phyloP scores from a whole-genome alignment of 2,329 filamentous ascomycete genomes.

The Capronia coronata region DNA sequence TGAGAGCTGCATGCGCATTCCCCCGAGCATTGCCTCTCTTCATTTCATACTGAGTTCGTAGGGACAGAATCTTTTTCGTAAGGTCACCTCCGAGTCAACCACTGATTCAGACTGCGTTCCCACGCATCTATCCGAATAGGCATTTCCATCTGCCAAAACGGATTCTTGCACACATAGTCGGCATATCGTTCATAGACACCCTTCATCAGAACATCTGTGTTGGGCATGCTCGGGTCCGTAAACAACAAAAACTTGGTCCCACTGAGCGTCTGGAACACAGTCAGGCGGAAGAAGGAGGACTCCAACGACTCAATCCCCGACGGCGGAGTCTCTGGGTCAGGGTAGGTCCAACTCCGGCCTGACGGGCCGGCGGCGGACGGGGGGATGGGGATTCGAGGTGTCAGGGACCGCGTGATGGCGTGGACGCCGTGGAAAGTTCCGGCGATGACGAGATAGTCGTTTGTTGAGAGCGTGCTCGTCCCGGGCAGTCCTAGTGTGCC shows the following conservation, averaged over 20 bases:
- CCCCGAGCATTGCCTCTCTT: too few relatives aligned
- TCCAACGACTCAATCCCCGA: conserved; percentile 86
- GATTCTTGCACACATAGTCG: conserved; percentile 99
- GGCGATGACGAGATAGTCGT: conserved; percentile 93
- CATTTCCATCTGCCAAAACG: conserved; percentile 98
- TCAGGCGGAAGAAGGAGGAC: conserved; percentile 86
- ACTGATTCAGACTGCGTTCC: conserved; percentile 75
- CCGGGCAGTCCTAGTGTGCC: conserved; percentile 38
- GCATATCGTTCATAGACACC: conserved; percentile 91
- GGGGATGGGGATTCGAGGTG: conserved; percentile 36
- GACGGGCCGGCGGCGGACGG: conserved; percentile 30
- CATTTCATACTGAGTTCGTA: too few relatives aligned
- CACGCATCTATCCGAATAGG: conserved; percentile 92
- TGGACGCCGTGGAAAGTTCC: conserved; percentile 90
- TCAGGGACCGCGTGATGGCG: conserved; percentile 55
- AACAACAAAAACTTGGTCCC: conserved; percentile 95
- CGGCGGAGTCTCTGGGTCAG: conserved; percentile 32
- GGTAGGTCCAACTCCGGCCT: conserved; percentile 29
- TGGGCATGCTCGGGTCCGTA: conserved; percentile 80
- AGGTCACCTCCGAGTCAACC: conserved; percentile 58
- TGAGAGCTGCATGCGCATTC: too few relatives aligned
- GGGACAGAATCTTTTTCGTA: too few relatives aligned
- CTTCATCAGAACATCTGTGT: conserved; percentile 74
- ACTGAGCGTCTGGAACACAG: conserved; percentile 91
- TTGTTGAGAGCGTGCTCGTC: conserved; percentile 81